Evolutionary conservation across 2,329 filamentous ascomycete species (phyloP), one percentile per base, ranked within the genome.

Genomic region (Alternaria novae-zelandiae): DNA sequence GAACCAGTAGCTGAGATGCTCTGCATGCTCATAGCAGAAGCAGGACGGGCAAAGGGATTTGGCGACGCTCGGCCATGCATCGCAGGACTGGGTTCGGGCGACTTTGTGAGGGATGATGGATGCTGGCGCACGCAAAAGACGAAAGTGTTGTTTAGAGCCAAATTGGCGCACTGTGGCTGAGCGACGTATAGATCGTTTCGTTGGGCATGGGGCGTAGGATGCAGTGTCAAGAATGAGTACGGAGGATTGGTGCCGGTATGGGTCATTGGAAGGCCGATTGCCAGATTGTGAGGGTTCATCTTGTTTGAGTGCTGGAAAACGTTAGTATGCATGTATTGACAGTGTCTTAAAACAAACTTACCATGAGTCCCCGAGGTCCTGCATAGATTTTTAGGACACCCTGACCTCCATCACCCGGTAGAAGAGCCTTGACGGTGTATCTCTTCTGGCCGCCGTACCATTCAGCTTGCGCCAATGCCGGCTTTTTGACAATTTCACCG

Each of bases 131-230:
- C 91, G 57, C 92, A 92, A 79, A 99, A 99, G 26, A 99, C 95
- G 76, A 97, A 99, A 0, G 96, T 99, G 78, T 99, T 98, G 83
- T 98, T 97, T 59, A 97, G 85, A 2, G 93, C 94, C 26, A 99
- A 85, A 25, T 90, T 89, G 68, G 91, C 87, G 78, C 96, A 99
- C 80, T 99, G 96, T 1, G 96, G 96, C 77, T 98, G 96, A 47
- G 94, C 92, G 67, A 99, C 92, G 79, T 99, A 99, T 62, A 99
- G 90, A 78, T 99, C 96, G 79, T 99, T 94, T 45, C 95, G 89
- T 76, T 97, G 94, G n/a, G 96, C 96, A 79, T 99, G 96, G 9
- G 96, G 96, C 3, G 96, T 99, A 8, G 96, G 96, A 78, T 99
- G 96, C 5, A 96, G 89, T 43, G 91, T 91, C 49, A 97, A 86